Evolutionary conservation across 75 land plant genomes (phyloP), one percentile per base, ranked within the genome.

Genomic region (Isoetes taiwanensis): DNA sequence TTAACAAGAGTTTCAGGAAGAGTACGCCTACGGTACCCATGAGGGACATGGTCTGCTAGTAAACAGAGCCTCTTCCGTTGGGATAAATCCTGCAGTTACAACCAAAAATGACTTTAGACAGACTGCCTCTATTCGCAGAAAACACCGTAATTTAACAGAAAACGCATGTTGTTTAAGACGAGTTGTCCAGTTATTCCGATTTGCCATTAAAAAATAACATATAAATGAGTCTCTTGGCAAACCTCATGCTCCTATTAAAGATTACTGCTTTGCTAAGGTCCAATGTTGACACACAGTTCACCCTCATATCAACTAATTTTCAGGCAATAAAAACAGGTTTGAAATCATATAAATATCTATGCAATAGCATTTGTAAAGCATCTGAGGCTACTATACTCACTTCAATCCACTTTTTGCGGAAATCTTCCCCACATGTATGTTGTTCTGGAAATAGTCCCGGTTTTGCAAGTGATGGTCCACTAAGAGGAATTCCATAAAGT

Each of bases 321-420:
- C n/a, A n/a, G n/a, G n/a, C n/a, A n/a, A n/a, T n/a, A n/a, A n/a
- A n/a, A n/a, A n/a, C n/a, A n/a, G n/a, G n/a, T n/a, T n/a, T n/a
- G n/a, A n/a, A 5, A 8, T 6, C 50, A 46, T 5, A 6, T 46
- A 46, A 5, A 46, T 6, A n/a, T 19, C 8, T 6, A 16, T 5
- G 4, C 25, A 46, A 16, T 46, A 46, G 6, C 9, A 37, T 37
- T 9, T 37, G 39, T 37, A 37, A 9, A 37, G 9, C 12, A 9
- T 9, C 14, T 9, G 12, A 37, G 12, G 39, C 39, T 14, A 9
- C 12, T 37, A 41, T 10, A 58, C 66, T 68, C 53, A 81, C 98
- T 83, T 93, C 98, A 74, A 93, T 81, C 98, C 98, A 93, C 67
- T 84, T 84, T 69, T 73, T 87, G 29, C 83, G 64, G 32, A 66